Evolutionary conservation across 371 early-diverging fungal species (phyloP), one percentile per base, ranked within the genome.

Genomic region (Mortierella polycephala): DNA sequence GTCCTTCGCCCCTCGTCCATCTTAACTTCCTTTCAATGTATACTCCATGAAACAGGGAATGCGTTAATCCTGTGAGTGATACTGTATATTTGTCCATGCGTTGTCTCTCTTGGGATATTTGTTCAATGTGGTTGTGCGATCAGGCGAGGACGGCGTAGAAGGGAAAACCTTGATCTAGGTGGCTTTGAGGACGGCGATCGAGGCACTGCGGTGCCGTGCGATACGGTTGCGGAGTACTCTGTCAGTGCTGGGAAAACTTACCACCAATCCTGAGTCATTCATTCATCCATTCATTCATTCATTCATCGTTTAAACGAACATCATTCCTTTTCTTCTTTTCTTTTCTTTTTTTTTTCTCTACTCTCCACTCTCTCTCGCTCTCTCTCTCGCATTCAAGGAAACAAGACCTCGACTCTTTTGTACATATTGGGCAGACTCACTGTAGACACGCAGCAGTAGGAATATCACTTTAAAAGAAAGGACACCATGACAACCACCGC

Each of bases 401-500:
- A 39, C 16, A 21, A 13, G 6, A 53, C 41, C 40, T n/a, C 54
- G 40, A 62, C 11, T 23, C 63, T 45, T 54, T 5, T 14, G 18
- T 40, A 18, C 53, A n/a, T 9, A 50, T 18, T 46, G 20, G 11
- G 14, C 11, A 39, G 9, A 18, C 20, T 18, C 52, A 51, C 52
- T 46, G 45, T 47, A 21, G 5, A 60, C 6, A 18, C 16, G 42
- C 14, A 21, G 54, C 55, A 16, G 40, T 41, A 40, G 9, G 21
- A 52, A n/a, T 16, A 59, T 44, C 21, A 44, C 62, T 47, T 47
- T 30, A 9, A 46, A 46, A 57, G 60, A 2, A 50, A 55, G 52
- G 52, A 52, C 45, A 49, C 61, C 59, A 51, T 56, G 10, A n/a
- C n/a, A n/a, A 46, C 61, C 39, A 57, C 67, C 50, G 59, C 69